phyloP scores from a whole-genome alignment of 2,329 filamentous ascomycete genomes.

The Hypocrella siamensis region DNA sequence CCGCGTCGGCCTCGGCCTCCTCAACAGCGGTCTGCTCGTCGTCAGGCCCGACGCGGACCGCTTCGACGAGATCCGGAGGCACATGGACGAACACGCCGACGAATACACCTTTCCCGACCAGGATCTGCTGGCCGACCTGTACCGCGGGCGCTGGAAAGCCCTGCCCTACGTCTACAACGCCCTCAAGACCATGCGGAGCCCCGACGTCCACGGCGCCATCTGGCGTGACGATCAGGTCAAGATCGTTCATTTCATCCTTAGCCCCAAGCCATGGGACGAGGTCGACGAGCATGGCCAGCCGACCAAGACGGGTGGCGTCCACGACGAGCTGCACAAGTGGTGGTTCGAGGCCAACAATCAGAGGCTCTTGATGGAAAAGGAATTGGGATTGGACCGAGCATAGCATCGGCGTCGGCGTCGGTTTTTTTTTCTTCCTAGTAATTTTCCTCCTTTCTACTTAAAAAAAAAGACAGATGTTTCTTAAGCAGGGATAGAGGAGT shows the following conservation, averaged over 20 bases:
- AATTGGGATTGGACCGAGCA: conserved; percentile 16
- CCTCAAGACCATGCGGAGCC: conserved; percentile 41
- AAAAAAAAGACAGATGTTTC: no score
- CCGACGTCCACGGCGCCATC: conserved; percentile 35
- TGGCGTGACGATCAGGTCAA: conserved; percentile 43
- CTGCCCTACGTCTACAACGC: conserved; percentile 48
- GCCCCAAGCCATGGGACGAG: conserved; percentile 47
- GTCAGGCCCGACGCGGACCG: conserved; percentile 32
- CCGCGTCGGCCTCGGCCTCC: conserved; percentile 19
- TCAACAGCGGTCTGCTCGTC: conserved; percentile 41
- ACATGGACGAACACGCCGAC: conserved; percentile 30
- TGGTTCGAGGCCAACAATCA: conserved; percentile 35
- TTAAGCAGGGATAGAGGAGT: neutral
- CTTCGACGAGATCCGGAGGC: conserved; percentile 32
- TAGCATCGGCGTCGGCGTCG: neutral
- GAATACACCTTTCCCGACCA: conserved; percentile 45
- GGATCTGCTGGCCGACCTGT: conserved; percentile 39
- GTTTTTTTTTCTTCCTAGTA: no score
- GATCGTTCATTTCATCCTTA: conserved; percentile 46
- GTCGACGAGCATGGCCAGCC: conserved; percentile 25
- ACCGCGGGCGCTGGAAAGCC: conserved; percentile 37
- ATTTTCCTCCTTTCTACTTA: no score
- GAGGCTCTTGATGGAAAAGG: conserved; percentile 24
- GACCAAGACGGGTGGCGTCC: no score
- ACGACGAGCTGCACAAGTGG: conserved; percentile 37